phyloP scores from a whole-genome alignment of 805 yeast species.

The Soucietia sequanensis region DNA sequence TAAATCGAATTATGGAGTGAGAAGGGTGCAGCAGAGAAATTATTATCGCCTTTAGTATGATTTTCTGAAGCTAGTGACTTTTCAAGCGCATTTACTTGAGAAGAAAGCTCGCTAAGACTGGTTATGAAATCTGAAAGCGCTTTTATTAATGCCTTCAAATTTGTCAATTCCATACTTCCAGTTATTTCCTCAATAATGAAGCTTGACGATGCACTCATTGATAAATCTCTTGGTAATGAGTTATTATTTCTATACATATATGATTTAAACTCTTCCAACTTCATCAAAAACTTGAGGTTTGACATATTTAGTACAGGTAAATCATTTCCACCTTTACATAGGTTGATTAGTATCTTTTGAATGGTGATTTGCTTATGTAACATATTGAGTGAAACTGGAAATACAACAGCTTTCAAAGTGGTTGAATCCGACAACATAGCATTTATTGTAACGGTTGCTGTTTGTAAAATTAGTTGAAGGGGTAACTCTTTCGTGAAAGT shows the following conservation, averaged over 20 bases:
- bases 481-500: background rate
- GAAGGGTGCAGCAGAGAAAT: background rate
- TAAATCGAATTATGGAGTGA: constrained; percentile 8
- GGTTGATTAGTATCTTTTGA: constrained; percentile 27
- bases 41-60: background rate
- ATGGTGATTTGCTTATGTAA: constrained; percentile 28
- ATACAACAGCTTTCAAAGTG: constrained; percentile 23
- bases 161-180: constrained; percentile 8
- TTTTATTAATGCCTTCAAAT: constrained; percentile 9
- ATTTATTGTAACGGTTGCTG: constrained; percentile 32
- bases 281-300: constrained; percentile 23
- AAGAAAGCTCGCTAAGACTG: background rate
- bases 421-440: constrained; percentile 16
- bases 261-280: constrained; percentile 22
- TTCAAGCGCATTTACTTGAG: constrained; percentile 11
- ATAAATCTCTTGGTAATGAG: constrained; percentile 16
- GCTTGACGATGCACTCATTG: constrained; percentile 13
- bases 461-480: constrained; percentile 35
- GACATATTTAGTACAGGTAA: constrained; percentile 18
- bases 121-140: constrained; percentile 8
- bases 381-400: constrained; percentile 47
- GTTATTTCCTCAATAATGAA: constrained; percentile 14
- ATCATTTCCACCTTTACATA: constrained; percentile 6
- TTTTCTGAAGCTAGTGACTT: constrained; percentile 5
- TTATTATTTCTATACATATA: constrained; percentile 14